Base-by-base conservation (phyloP, 768 basidiomycete genomes). In the Exidia glandulosa region DNA sequence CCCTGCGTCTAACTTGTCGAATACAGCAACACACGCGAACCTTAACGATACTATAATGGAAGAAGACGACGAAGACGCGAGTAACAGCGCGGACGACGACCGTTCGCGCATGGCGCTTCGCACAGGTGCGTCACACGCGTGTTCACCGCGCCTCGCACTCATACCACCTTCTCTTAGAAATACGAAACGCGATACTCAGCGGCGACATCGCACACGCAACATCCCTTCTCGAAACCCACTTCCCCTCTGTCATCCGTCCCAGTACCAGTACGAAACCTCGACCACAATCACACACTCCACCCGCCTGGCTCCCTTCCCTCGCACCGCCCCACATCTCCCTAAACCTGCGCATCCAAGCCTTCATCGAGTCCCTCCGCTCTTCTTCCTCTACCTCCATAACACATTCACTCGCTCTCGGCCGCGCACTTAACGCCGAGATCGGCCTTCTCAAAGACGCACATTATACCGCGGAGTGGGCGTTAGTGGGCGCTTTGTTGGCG, bases 311-410 rank as follows among this genome's bases (percentile, higher is more conserved):
- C 3, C 57, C 82, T 1, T 86, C 91, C 5, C 77, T 85, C 30
- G 78, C 86, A 54, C 87, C 92, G n/a, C 70, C 76, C 1, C 90
- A 93, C 65, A 77, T 95, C 57, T 75, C 77, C 19, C 79, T 97
- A 62, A 94, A 96, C 68, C 83, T 97, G 37, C 87, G 86, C 56
- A 89, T 96, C 55, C 85, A 88, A 45, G 81, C 83, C 2, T 97
- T 96, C 74, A 85, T 90, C 66, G 94, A 97, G 71, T 80, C 85
- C 25, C 84, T 90, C 63, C 83, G 92, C 31, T 87, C 87, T 4
- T 2, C 69, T 80, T 13, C 87, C 89, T 3, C 76, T 90, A 19
- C 72, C 73, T 2, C 57, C 56, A 32, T 55, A 58, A 3, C 30
- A 54, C 19, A 27, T 36, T 30, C 2, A 79, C 79, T 65, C 70